Evolutionary conservation across 768 basidiomycete genomes (phyloP), one percentile per base, ranked within the genome.

Genomic region (Psilocybe subaeruginosa): DNA sequence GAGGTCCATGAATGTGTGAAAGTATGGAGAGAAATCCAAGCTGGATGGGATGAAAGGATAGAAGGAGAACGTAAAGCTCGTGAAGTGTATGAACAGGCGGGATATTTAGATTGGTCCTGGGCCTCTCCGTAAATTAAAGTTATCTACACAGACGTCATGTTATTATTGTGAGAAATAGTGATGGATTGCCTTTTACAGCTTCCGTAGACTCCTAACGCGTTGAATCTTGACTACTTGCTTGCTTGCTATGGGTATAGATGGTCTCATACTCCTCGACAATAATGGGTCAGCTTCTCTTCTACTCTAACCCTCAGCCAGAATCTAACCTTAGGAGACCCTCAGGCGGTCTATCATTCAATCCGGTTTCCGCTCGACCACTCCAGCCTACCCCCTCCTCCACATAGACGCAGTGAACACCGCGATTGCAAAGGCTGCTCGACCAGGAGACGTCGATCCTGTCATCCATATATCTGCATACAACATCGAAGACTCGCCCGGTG

Each of bases 271-370:
- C 59, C 78, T 93, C 59, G 92, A 93, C 75, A 82, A 80, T 65
- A 77, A 83, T 64, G 89, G 90, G 91, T 91, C 64, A 70, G 88
- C 81, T 51, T 17, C 19, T 39, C 4, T n/a, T 54, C 41, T 61
- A 29, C 53, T 54, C 35, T 27, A 31, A 47, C 3, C 9, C 14
- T n/a, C 53, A 1, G 3, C 33, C 41, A 31, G 33, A 62, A 59
- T 63, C 69, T 72, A 27, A 72, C 64, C 45, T 60, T 35, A 11
- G 57, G 57, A 33, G 50, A 59, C 29, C 3, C 64, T 58, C 73
- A 89, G 86, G 58, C 84, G 85, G 49, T 88, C 95, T 27, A 91
- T 97, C 65, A 92, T 96, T 65, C 92, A 95, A 76, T 95, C 95
- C 31, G 91, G 91, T 43, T 97, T 96, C 76, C 87, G 91, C 57